phyloP scores from a whole-genome alignment of 225 moss, liverwort and hornwort species.

The Takakia lepidozioides region DNA sequence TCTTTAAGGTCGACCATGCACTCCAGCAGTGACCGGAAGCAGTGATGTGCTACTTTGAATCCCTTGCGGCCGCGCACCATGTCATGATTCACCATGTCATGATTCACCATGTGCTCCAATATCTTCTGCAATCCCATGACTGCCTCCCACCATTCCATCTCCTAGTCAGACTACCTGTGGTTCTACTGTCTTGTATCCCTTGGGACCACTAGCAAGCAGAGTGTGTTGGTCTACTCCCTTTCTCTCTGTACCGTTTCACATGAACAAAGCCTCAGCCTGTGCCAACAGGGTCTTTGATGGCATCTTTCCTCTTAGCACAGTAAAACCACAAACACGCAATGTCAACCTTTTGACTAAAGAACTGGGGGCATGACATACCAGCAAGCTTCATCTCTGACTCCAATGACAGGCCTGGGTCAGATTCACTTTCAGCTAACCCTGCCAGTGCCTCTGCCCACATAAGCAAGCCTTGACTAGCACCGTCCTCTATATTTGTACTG shows the following conservation, averaged over 20 bases:
- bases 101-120: slow-evolving; percentile 43
- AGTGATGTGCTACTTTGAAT: slow-evolving; percentile 52
- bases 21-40: slow-evolving; percentile 80
- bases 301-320: not conserved
- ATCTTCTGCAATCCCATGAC: slow-evolving; percentile 72
- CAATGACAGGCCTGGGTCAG: slow-evolving; percentile 79
- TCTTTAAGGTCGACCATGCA: slow-evolving; percentile 87
- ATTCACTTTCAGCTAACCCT: slow-evolving; percentile 76
- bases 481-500: slow-evolving; percentile 21
- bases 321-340: too few species aligned
- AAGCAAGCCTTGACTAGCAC: slow-evolving; percentile 47
- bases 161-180: too few species aligned
- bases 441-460: slow-evolving; percentile 81
- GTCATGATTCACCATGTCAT: too few species aligned
- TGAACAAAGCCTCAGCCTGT: too few species aligned
- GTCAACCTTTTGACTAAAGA: too few species aligned
- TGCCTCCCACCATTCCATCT: slow-evolving; percentile 25
- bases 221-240: too few species aligned
- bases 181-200: too few species aligned
- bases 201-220: too few species aligned
- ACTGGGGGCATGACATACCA: slow-evolving; percentile 26
- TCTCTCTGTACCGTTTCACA: too few species aligned
- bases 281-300: too few species aligned
- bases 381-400: slow-evolving; percentile 94
- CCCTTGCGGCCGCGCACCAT: slow-evolving; percentile 23